Evolutionary conservation across 441 rosid species (phyloP), one percentile per base, ranked within the genome.

Genomic region (Gossypium trilobum): DNA sequence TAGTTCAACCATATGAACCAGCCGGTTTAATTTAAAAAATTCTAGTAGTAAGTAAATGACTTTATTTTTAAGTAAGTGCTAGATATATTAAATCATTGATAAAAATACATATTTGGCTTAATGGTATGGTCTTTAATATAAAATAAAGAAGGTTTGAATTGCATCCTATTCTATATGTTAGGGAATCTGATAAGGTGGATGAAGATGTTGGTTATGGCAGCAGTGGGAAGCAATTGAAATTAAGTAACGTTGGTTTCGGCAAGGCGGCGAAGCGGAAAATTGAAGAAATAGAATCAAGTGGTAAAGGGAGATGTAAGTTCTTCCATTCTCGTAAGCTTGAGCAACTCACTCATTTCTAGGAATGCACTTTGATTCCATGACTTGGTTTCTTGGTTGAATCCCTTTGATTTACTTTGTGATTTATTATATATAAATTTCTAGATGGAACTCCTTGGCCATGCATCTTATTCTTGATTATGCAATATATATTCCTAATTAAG

Each of bases 301-400:
- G 90, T 2, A 87, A 87, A 79, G 93, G 97, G 48, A 88, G 96
- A 9, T 87, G 96, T 87, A 91, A 91, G 70, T 90, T 93, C 81
- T 84, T 93, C 78, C 89, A 89, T 58, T 50, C 95, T 68, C 89
- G 96, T 65, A 89, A 87, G 78, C 92, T 93, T 58, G 89, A 90
- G 81, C 96, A 83, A 66, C 79, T 90, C 62, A 67, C 85, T 78
- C 85, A 76, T 75, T 90, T 93, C 80, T 90, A 86, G 64, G 23
- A 23, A 16, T 29, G 42, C 19, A 27, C 7, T 31, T 56, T 11
- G 4, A 10, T 57, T 57, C 13, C 31, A 22, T 55, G 23, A 56
- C 54, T 39, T 63, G 2, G 7, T 17, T 25, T 48, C 44, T n/a
- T 22, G 16, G 22, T 20, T 57, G 73, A 31, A 13, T 39, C 54